A percentile compares a stretch with the other conserved stretches of the same genome.
Evolutionary conservation across 1,284 basidiomycete genomes (phyloP).

Genomic region (Pterulicium gracile): DNA sequence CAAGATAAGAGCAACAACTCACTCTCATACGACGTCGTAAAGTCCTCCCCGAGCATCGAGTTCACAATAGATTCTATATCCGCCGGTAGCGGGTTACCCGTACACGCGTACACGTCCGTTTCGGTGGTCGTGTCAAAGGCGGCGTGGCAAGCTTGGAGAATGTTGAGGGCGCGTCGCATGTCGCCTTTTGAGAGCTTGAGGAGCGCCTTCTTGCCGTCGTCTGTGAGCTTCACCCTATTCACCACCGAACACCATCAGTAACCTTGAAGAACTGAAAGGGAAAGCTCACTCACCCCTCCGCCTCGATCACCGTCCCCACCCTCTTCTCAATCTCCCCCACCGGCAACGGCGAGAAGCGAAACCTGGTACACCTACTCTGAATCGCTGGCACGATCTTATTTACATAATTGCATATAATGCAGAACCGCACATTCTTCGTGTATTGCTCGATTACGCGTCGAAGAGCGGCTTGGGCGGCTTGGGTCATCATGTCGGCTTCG

Average conservation of each 20-base stretch:
- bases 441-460: slow-evolving; percentile 98
- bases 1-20: slow-evolving; percentile 17
- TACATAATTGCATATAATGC: slow-evolving; percentile 99
- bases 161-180: slow-evolving; percentile 94
- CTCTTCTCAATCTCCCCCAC: slow-evolving; percentile 80
- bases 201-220: slow-evolving; percentile 82
- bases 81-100: slow-evolving; percentile 89
- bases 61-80: slow-evolving; percentile 92
- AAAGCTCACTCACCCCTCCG: slow-evolving; percentile 60
- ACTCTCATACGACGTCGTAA: slow-evolving; percentile 89
- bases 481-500: slow-evolving; percentile 99
- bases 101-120: slow-evolving; percentile 92
- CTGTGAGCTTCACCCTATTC: slow-evolving; percentile 73
- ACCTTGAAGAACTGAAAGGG: slow-evolving; percentile 5
- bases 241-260: background rate
- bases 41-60: slow-evolving; percentile 95
- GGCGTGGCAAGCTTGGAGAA: slow-evolving; percentile 96
- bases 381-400: slow-evolving; percentile 99
- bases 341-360: slow-evolving; percentile 94
- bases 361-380: slow-evolving; percentile 96
- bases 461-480: slow-evolving; percentile 91
- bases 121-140: slow-evolving; percentile 88
- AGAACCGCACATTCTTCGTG: slow-evolving; percentile 97
- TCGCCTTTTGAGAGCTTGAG: slow-evolving; percentile 92
- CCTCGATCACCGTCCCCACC: slow-evolving; percentile 70